A percentile compares a stretch with the other conserved stretches of the same genome.
phyloP scores from a whole-genome alignment of 208 protist species.

The Angomonas ambiguus region DNA sequence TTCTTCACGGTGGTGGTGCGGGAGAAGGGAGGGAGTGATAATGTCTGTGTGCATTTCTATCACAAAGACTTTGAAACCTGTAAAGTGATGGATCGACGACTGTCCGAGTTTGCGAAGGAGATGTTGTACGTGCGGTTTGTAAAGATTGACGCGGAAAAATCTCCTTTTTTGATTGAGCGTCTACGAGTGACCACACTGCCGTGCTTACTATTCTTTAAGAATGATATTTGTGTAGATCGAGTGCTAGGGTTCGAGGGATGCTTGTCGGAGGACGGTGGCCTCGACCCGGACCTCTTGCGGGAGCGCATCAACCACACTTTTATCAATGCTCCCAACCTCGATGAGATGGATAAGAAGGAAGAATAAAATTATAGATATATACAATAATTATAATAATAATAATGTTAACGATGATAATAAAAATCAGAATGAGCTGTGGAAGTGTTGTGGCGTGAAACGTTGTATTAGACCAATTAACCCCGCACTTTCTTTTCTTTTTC shows the following conservation, averaged over 20 bases:
- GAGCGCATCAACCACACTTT: slow-evolving; percentile 58
- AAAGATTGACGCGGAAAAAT: slow-evolving; percentile 92
- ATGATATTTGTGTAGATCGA: slow-evolving; percentile 92
- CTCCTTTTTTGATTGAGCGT: slow-evolving; percentile 93
- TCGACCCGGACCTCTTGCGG: slow-evolving; percentile 68
- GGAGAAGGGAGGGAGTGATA: slow-evolving; percentile 86
- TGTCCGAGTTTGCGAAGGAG: slow-evolving; percentile 75
- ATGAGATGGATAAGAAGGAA: slow-evolving; percentile 14
- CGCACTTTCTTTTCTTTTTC: slow-evolving; percentile 4
- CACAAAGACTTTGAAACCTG: slow-evolving; percentile 95
- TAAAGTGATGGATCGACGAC: slow-evolving; percentile 92
- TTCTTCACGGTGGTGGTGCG: slow-evolving; percentile 92
- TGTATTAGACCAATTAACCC: too few species aligned
- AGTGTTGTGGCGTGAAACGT: not conserved
- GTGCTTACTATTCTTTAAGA: slow-evolving; percentile 90
- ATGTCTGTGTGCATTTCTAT: slow-evolving; percentile 92
- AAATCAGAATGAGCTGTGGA: not conserved
- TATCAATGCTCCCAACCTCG: slow-evolving; percentile 4
- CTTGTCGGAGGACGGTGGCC: slow-evolving; percentile 75
- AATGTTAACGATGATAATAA: not conserved
- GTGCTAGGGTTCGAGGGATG: slow-evolving; percentile 95
- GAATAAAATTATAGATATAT: not conserved
- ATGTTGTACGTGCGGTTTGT: slow-evolving; percentile 91
- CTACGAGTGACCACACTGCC: slow-evolving; percentile 91
- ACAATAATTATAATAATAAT: not conserved